Evolutionary conservation across 192 early-diverging fungal species (phyloP).

Genomic region (Coemansia sp.): DNA sequence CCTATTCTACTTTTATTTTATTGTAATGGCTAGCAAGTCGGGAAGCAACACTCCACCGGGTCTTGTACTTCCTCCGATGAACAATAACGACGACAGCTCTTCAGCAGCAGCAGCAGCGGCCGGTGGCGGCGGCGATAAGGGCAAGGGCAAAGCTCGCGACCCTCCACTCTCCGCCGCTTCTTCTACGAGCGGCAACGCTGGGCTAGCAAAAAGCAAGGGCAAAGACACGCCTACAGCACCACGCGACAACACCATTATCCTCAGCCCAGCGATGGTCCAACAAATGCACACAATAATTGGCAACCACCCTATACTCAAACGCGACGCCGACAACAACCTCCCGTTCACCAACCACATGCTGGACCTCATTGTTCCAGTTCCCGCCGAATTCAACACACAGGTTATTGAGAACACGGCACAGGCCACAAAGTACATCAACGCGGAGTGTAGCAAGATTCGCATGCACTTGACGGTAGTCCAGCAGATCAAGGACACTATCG

Average conservation of each 20-base stretch:
- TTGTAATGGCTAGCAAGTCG: neutral
- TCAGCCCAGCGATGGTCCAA: conserved; percentile 51
- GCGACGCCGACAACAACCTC: conserved; percentile 54
- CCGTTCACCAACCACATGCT: conserved; percentile 55
- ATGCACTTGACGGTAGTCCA: conserved; percentile 39
- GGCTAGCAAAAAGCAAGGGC: conserved; percentile 2
- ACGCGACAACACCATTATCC: conserved; percentile 35
- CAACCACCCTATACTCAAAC: conserved; percentile 45
- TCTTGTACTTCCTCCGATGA: conserved; percentile 3
- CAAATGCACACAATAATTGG: conserved; percentile 51
- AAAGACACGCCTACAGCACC: conserved; percentile 22
- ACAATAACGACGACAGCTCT: conserved; percentile 1
- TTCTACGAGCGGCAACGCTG: neutral
- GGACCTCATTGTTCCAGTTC: conserved; percentile 30
- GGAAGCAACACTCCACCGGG: conserved; percentile 4
- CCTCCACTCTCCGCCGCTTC: neutral
- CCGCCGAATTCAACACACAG: conserved; percentile 24
- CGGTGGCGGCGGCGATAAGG: conserved; percentile 12
- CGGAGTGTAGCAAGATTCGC: conserved; percentile 41
- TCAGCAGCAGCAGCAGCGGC: too few relatives aligned
- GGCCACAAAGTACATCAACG: conserved; percentile 45
- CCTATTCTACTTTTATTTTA: neutral
- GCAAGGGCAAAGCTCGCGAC: conserved; percentile 17
- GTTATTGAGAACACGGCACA: conserved; percentile 37
- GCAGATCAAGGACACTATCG: conserved; percentile 23